Evolutionary conservation across 1,284 basidiomycete genomes (phyloP).

Genomic region (Microbotryomycetes sp.): DNA sequence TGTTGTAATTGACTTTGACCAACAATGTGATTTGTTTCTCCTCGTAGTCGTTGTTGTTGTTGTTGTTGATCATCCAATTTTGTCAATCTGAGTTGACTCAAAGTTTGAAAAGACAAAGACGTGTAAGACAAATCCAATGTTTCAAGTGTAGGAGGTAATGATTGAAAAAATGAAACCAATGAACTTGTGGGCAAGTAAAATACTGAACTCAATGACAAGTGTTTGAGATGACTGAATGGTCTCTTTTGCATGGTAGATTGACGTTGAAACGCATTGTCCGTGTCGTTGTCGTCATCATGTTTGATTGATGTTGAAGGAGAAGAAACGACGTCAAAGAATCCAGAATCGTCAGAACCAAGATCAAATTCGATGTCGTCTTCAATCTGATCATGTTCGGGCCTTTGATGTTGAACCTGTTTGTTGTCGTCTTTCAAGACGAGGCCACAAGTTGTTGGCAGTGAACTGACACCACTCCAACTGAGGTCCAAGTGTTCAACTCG

Average conservation of each 20-base stretch:
- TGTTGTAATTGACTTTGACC: background rate
- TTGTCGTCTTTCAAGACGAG: too few relatives aligned
- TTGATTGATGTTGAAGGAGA: background rate
- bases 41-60: too few relatives aligned
- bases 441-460: conserved; percentile 3
- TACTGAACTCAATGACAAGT: background rate
- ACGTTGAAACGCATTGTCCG: too few relatives aligned
- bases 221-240: background rate
- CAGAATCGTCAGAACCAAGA: conserved; percentile 1
- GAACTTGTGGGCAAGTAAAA: background rate
- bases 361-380: background rate
- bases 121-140: conserved; percentile 11
- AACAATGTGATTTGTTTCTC: too few relatives aligned
- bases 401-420: too few relatives aligned
- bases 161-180: background rate
- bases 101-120: background rate
- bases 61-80: too few relatives aligned
- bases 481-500: conserved; percentile 4
- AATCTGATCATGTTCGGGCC: background rate
- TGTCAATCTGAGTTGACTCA: background rate
- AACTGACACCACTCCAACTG: conserved; percentile 1
- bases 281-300: too few relatives aligned
- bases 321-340: conserved; percentile 1
- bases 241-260: too few relatives aligned
- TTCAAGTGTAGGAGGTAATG: background rate